phyloP scores from a whole-genome alignment of 805 yeast genomes.

The Yamadazyma paraphyllophila region DNA sequence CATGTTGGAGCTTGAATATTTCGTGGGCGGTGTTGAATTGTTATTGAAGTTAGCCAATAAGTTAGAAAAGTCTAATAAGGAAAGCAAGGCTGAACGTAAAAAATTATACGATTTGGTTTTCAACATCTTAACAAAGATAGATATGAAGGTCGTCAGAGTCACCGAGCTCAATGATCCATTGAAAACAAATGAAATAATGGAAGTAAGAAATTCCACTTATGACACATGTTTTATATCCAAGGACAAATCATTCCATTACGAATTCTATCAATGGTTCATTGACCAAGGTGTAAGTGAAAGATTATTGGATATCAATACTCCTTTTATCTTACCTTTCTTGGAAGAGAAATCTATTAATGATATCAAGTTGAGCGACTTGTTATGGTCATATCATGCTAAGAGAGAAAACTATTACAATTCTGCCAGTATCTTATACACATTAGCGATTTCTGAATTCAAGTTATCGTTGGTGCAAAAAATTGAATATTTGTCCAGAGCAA shows the following conservation, averaged over 20 bases:
- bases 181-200: slow-evolving; percentile 49
- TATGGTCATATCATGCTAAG: slow-evolving; percentile 88
- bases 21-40: slow-evolving; percentile 82
- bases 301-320: slow-evolving; percentile 76
- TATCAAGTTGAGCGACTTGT: slow-evolving; percentile 70
- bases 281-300: slow-evolving; percentile 73
- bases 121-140: slow-evolving; percentile 69
- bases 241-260: slow-evolving; percentile 88
- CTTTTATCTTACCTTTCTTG: slow-evolving; percentile 74
- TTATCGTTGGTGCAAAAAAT: slow-evolving; percentile 71
- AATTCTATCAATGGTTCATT: slow-evolving; percentile 90
- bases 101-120: slow-evolving; percentile 73
- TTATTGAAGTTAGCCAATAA: slow-evolving; percentile 62
- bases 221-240: slow-evolving; percentile 66
- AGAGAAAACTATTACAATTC: slow-evolving; percentile 76
- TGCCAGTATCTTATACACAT: slow-evolving; percentile 68
- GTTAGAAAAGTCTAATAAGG: slow-evolving; percentile 33
- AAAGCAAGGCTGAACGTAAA: slow-evolving; percentile 22
- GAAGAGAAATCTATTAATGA: slow-evolving; percentile 63
- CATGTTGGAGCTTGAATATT: slow-evolving; percentile 74
- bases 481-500: slow-evolving; percentile 86
- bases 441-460: slow-evolving; percentile 73
- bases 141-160: slow-evolving; percentile 54
- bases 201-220: slow-evolving; percentile 70
- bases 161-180: slow-evolving; percentile 32